phyloP scores from a whole-genome alignment of 257 asterid genomes.

The Anisodus acutangulus region DNA sequence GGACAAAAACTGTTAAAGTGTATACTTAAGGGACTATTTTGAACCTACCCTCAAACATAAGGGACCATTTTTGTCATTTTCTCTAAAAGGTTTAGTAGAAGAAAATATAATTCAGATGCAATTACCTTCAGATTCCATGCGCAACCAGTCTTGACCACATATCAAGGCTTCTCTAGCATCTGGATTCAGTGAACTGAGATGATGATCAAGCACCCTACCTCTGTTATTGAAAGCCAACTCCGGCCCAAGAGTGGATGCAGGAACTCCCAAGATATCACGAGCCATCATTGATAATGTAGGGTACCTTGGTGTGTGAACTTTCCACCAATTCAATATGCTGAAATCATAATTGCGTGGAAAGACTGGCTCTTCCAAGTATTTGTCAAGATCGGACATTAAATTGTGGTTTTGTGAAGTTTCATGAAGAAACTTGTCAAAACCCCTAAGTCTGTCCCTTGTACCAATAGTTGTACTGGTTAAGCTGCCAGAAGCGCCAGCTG shows the following conservation, averaged over 20 bases:
- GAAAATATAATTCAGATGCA: constrained; percentile 17
- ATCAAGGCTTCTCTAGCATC: constrained; percentile 84
- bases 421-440: constrained; percentile 83
- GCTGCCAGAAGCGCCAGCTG: constrained; percentile 48
- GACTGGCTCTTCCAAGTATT: constrained; percentile 85
- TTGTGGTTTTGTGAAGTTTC: constrained; percentile 77
- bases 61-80: too few species aligned
- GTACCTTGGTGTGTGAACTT: constrained; percentile 95
- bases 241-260: constrained; percentile 76
- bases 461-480: constrained; percentile 53
- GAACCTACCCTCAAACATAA: too few species aligned
- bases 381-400: constrained; percentile 76
- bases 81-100: constrained; percentile 19
- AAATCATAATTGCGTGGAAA: constrained; percentile 88
- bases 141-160: constrained; percentile 96
- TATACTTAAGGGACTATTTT: too few species aligned
- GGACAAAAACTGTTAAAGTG: too few species aligned
- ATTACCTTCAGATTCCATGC: constrained; percentile 73
- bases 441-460: constrained; percentile 80
- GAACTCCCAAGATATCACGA: constrained; percentile 82
- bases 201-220: constrained; percentile 72
- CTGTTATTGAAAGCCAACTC: constrained; percentile 68
- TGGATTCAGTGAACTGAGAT: constrained; percentile 62
- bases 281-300: constrained; percentile 95
- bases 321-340: constrained; percentile 97